Conservation (phyloP, 116 monocot genomes). For the Dioscorea cayenensis region DNA sequence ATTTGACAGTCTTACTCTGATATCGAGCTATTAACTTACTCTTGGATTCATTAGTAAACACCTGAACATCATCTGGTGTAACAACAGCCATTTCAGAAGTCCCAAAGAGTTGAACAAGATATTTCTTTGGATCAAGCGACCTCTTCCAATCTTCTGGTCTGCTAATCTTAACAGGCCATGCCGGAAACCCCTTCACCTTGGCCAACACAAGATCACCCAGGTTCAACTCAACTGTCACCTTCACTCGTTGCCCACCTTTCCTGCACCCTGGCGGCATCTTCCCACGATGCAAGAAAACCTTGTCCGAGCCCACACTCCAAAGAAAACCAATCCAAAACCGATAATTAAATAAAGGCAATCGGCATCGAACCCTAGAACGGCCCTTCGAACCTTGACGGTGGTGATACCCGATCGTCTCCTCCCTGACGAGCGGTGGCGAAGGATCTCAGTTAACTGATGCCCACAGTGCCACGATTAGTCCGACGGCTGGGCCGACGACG, state of each 20-base stretch:
- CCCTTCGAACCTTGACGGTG: background rate
- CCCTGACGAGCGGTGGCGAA: background rate
- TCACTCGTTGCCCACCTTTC: conserved; percentile 36
- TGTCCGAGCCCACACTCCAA: conserved; percentile 3
- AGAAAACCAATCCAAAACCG: background rate
- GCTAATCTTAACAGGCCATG: conserved; percentile 88
- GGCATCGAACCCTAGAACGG: background rate
- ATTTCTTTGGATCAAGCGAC: conserved; percentile 69
- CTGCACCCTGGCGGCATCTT: conserved; percentile 54
- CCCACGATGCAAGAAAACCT: conserved; percentile 28
- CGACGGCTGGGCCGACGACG: background rate
- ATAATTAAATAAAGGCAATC: background rate
- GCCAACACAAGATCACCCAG: conserved; percentile 90
- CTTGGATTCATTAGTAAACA: conserved; percentile 78
- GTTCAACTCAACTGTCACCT: conserved; percentile 43
- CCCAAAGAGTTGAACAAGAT: conserved; percentile 89
- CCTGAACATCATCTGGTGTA: conserved; percentile 78
- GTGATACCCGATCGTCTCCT: background rate
- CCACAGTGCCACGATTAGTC: no score
- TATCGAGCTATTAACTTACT: conserved; percentile 54
- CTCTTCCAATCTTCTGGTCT: conserved; percentile 77
- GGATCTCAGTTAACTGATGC: no score
- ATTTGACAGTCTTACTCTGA: conserved; percentile 58
- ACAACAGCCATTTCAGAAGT: conserved; percentile 95
- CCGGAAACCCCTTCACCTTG: conserved; percentile 88